Base-by-base conservation (phyloP, 2,329 filamentous ascomycete genomes). In the Claviceps purpurea region DNA sequence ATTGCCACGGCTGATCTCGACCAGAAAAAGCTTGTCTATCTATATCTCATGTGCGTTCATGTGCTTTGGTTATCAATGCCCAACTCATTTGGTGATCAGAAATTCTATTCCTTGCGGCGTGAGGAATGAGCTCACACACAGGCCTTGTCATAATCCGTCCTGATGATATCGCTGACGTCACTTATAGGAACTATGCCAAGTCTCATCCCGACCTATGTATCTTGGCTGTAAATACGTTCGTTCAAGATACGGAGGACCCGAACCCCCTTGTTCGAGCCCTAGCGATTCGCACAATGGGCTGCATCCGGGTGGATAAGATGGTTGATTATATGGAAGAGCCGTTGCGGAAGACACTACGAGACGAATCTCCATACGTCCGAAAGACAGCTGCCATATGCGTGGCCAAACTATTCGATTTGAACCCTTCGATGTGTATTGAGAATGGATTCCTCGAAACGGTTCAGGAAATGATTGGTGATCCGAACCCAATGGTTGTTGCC, bases 271-370 rank as follows among this genome's bases (percentile, higher is more conserved):
- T 98, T 63, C 79, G 93, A 75, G 93, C 93, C 49, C 78, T 98
- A 50, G 93, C 93, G 52, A 95, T 98, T 67, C 81, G 93, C 61
- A 98, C 93, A 38, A 98, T 98, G 93, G 93, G 93, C 42, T 97
- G 93, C 65, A 97, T 98, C 62, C 78, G 93, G 52, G 93, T 98
- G 52, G 93, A 97, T 61, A 98, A 98, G 71, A 98, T 98, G 89
- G 89, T 97, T 58, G 93, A 98, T 66, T 98, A 98, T 68, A 97
- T 98, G 91, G 93, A 97, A 68, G 93, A 98, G 64, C 93, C 93
- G 14, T 71, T 98, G 56, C 81, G 93, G 61, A 98, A 98, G 73
- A 98, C 93, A 13, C 74, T 98, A 59, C 83, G 89, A 68, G 93
- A 98, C 71, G 93, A 98, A 70, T 97, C 91, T 48, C 93, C 93